Conservation (phyloP, 345 rosid species). For the Heritiera fomes region DNA sequence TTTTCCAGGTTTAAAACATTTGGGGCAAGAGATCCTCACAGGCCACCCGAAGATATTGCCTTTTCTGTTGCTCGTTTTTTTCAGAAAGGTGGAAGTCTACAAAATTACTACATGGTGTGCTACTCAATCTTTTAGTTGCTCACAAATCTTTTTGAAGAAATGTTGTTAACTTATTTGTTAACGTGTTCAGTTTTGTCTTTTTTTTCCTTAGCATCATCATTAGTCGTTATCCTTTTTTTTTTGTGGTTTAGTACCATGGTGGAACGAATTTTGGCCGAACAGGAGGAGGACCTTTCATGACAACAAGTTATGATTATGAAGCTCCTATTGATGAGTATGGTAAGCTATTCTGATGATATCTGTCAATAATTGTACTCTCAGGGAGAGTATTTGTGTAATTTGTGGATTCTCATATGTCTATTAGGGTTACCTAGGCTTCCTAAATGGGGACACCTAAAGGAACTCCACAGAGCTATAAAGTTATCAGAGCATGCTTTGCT, state of each 20-base stretch:
- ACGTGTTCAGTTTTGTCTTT: background rate
- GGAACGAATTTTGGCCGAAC: constrained; percentile 99
- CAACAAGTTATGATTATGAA: constrained; percentile 96
- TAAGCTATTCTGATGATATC: constrained; percentile 33
- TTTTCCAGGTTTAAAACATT: constrained; percentile 80
- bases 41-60: constrained; percentile 89
- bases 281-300: constrained; percentile 90
- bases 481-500: constrained; percentile 67
- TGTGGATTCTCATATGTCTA: constrained; percentile 19
- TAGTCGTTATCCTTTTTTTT: constrained; percentile 6
- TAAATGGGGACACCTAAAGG: constrained; percentile 94
- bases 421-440: constrained; percentile 86
- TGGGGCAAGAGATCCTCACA: constrained; percentile 88
- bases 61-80: constrained; percentile 87
- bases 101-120: constrained; percentile 90
- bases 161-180: background rate
- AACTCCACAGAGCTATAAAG: constrained; percentile 81
- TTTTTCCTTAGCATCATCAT: background rate
- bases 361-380: background rate
- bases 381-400: background rate
- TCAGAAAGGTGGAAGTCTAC: constrained; percentile 87
- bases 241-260: constrained; percentile 73
- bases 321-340: constrained; percentile 99
- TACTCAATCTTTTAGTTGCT: constrained; percentile 3
- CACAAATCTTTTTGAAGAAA: background rate